Percentiles rank a stretch among this genome's conserved stretches.
These are phyloP conservation scores for Talaromyces ruber DNA, from an alignment of 495 filamentous ascomycete species.

Conservation along the genomic window DNA sequence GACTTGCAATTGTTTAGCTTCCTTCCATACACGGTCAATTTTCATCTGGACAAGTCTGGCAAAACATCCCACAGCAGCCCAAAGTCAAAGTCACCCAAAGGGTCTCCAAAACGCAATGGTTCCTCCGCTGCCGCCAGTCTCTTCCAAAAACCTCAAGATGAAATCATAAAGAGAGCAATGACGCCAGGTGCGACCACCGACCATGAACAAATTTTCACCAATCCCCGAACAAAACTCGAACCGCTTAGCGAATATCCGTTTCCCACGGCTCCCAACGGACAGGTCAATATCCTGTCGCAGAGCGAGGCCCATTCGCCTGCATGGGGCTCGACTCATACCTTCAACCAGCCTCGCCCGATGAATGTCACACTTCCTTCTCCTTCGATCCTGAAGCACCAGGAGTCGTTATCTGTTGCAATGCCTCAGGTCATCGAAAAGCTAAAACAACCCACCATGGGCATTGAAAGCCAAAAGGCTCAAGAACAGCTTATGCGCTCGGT, in stretches of 20 bases:
- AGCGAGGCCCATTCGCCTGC: constrained; percentile 39
- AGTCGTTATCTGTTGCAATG: constrained; percentile 22
- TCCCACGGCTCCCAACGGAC: constrained; percentile 11
- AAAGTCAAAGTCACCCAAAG: constrained; percentile 15
- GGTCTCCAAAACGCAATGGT: constrained; percentile 13
- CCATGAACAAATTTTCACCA: constrained; percentile 52
- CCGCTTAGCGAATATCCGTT: constrained; percentile 23
- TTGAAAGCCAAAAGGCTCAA: constrained; percentile 1
- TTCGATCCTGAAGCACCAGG: constrained; percentile 60
- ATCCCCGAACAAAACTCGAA: neutral
- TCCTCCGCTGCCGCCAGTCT: constrained; percentile 25
- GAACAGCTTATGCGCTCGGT: neutral
- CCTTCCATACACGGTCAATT: constrained; percentile 84
- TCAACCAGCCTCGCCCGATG: constrained; percentile 68
- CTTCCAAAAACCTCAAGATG: constrained; percentile 27
- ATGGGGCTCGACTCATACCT: constrained; percentile 56
- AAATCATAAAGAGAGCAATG: constrained; percentile 28
- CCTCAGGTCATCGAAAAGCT: neutral
- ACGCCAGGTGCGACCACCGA: constrained; percentile 54
- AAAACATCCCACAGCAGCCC: constrained; percentile 12
- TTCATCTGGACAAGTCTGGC: constrained; percentile 34
- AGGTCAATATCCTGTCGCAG: constrained; percentile 21
- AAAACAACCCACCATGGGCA: neutral
- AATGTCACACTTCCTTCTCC: constrained; percentile 59
- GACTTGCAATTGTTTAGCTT: constrained; percentile 39